phyloP scores from a whole-genome alignment of 768 basidiomycete genomes.

The Lactarius pseudohatsudake region DNA sequence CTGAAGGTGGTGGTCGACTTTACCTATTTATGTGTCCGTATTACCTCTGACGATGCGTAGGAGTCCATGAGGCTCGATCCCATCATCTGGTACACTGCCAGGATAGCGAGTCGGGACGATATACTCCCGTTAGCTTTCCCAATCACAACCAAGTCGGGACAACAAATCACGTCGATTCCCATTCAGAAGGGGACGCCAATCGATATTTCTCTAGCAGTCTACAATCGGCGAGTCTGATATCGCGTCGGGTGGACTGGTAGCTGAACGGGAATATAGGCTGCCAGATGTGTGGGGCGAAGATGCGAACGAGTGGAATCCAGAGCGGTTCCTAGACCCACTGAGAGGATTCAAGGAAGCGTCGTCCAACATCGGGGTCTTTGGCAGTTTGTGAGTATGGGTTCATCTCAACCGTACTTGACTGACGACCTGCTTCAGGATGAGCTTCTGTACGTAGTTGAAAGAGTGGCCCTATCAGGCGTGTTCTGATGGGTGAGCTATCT shows the following conservation, averaged over 20 bases:
- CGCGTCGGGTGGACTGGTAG: neutral
- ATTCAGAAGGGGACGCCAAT: slow-evolving; percentile 13
- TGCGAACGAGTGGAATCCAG: slow-evolving; percentile 16
- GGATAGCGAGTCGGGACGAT: slow-evolving; percentile 8
- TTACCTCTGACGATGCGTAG: neutral
- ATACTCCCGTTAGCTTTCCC: slow-evolving; percentile 12
- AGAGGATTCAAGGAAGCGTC: neutral
- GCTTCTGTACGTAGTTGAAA: slow-evolving; percentile 8
- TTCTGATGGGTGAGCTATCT: neutral
- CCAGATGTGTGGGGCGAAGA: slow-evolving; percentile 14
- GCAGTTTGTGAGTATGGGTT: slow-evolving; percentile 1
- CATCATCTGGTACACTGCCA: neutral
- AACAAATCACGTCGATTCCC: slow-evolving; percentile 15
- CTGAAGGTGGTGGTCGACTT: slow-evolving; percentile 14
- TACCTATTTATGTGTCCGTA: no score
- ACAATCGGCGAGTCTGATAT: slow-evolving; percentile 10
- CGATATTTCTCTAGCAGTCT: neutral
- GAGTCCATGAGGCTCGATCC: slow-evolving; percentile 6
- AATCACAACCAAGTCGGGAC: slow-evolving; percentile 14
- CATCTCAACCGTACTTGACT: neutral
- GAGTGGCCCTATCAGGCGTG: neutral
- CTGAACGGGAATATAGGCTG: neutral
- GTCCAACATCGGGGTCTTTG: slow-evolving; percentile 10
- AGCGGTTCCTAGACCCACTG: slow-evolving; percentile 12
- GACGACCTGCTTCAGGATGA: neutral